Evolutionary conservation across 1,139 yeast genomes (phyloP).

Genomic region (Schwanniomyces etchellsii): DNA sequence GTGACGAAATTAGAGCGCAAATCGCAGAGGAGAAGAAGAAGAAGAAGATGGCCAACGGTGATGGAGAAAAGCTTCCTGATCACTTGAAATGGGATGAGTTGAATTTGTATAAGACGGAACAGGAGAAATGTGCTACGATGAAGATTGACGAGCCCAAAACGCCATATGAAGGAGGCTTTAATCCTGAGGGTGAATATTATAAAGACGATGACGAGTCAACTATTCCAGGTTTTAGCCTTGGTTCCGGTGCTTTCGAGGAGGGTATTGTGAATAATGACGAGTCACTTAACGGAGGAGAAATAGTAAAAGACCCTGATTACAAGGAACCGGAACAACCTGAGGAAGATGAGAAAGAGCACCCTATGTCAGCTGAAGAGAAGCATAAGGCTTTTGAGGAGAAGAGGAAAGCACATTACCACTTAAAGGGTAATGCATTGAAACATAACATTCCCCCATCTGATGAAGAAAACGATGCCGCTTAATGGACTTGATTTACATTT

Average conservation of each 20-base stretch:
- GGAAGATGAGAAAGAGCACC: conserved; percentile 30
- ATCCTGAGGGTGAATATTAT: conserved; percentile 80
- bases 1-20: conserved; percentile 36
- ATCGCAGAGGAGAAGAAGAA: conserved; percentile 23
- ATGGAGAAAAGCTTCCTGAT: conserved; percentile 11
- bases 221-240: conserved; percentile 38
- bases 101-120: conserved; percentile 60
- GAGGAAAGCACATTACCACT: conserved; percentile 73
- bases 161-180: conserved; percentile 91
- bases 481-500: not conserved
- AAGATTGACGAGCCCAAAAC: conserved; percentile 95
- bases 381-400: conserved; percentile 67
- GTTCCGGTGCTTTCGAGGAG: conserved; percentile 28
- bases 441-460: conserved; percentile 26
- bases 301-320: conserved; percentile 17
- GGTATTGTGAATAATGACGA: conserved; percentile 21
- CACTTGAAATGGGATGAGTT: conserved; percentile 72
- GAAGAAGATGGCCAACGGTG: conserved; percentile 5
- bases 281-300: conserved; percentile 37
- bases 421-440: conserved; percentile 55
- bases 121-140: conserved; percentile 69
- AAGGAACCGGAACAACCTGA: conserved; percentile 21
- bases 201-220: conserved; percentile 59
- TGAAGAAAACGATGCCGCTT: conserved; percentile 16
- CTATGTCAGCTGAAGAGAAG: conserved; percentile 51